These are phyloP conservation scores for Eimeria zaria DNA, from an alignment of 169 alveolate species.

Conservation along the genomic window DNA sequence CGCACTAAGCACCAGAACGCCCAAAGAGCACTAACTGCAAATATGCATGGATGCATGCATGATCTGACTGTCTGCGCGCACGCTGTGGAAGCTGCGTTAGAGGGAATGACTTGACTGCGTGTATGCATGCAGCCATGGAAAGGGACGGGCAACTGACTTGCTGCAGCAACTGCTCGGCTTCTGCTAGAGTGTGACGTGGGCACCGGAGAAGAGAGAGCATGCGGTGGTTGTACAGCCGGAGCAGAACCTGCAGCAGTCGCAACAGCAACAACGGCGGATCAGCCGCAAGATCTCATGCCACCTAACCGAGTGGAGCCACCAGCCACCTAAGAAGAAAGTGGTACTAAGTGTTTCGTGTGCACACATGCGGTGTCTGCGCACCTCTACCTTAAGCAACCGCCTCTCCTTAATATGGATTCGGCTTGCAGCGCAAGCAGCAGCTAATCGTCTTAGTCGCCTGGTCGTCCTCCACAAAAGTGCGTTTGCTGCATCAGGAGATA, in stretches of 20 bases:
- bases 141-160: constrained; percentile 25
- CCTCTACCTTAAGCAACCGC: constrained; percentile 59
- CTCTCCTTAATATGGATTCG: constrained; percentile 69
- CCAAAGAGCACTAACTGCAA: neutral
- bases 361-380: neutral
- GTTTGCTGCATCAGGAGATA: constrained; percentile 66
- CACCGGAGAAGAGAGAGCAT: constrained; percentile 84
- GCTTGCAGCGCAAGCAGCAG: constrained; percentile 74
- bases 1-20: neutral
- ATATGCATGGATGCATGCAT: constrained; percentile 8
- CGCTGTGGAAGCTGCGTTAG: neutral
- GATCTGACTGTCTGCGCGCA: constrained; percentile 7
- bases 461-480: constrained; percentile 67
- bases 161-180: constrained; percentile 78
- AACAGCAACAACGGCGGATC: too few relatives aligned
- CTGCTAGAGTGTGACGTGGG: constrained; percentile 72
- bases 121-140: neutral
- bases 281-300: too few relatives aligned
- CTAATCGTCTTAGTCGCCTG: constrained; percentile 46
- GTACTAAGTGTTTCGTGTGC: neutral
- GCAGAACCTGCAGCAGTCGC: constrained; percentile 61
- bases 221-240: constrained; percentile 81
- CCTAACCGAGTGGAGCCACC: too few relatives aligned
- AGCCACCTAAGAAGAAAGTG: neutral
- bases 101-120: neutral